These are phyloP conservation scores for Prillingera fragicola DNA, from an alignment of 1,284 basidiomycete genomes.

Conservation along the genomic window DNA sequence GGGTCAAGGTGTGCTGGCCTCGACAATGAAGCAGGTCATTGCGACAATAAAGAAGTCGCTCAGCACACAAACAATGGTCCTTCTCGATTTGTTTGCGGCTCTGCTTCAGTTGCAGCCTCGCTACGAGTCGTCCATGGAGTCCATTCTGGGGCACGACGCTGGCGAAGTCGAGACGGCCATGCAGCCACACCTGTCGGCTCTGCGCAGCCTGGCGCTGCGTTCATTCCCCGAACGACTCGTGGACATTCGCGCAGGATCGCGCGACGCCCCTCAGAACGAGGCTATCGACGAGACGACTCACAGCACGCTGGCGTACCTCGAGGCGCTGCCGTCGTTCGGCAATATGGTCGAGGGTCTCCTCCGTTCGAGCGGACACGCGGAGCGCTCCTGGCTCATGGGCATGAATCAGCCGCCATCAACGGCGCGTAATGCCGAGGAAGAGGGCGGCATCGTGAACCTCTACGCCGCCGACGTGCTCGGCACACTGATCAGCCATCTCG, in stretches of 20 bases:
- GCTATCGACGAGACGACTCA: constrained; percentile 38
- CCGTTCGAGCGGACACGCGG: constrained; percentile 31
- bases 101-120: constrained; percentile 23
- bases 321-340: constrained; percentile 38
- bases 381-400: constrained; percentile 50
- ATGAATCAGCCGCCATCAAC: constrained; percentile 33
- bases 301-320: constrained; percentile 42
- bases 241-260: constrained; percentile 33
- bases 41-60: constrained; percentile 38
- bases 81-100: constrained; percentile 40
- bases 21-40: constrained; percentile 29
- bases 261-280: constrained; percentile 13
- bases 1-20: constrained; percentile 19
- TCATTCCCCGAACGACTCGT: constrained; percentile 47
- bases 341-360: constrained; percentile 36
- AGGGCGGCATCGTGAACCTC: constrained; percentile 44
- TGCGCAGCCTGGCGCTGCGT: constrained; percentile 32
- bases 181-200: constrained; percentile 19
- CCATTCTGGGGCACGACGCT: constrained; percentile 17
- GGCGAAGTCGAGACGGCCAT: constrained; percentile 23
- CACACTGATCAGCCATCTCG: constrained; percentile 38
- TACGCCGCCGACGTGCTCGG: constrained; percentile 46
- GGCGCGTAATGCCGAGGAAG: constrained; percentile 31
- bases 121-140: constrained; percentile 29
- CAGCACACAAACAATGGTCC: constrained; percentile 36